phyloP scores from a whole-genome alignment of 129 eudicot species.

The Helianthus annuus region HanXRQr2.0-SUNRISE NC_035449.2:16111457-16111956 shows the following conservation, averaged over 20 bases:
- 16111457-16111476: conserved; percentile 61
- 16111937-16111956: conserved; percentile 82
- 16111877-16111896: neutral
- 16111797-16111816: conserved; percentile 97
- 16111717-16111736: conserved; percentile 13
- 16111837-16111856: neutral
- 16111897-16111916: neutral
- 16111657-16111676: conserved; percentile 52
- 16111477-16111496: conserved; percentile 73
- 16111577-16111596: neutral
- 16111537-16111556: conserved; percentile 1
- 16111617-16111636: conserved; percentile 47
- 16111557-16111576: neutral
- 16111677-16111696: conserved; percentile 6
- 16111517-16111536: conserved; percentile 39
- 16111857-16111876: neutral
- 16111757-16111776: conserved; percentile 87
- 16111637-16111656: conserved; percentile 73
- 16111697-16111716: neutral
- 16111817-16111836: conserved; percentile 81
- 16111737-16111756: conserved; percentile 42
- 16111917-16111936: neutral
- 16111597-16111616: neutral
- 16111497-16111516: conserved; percentile 66
- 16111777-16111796: conserved; percentile 86